Evolutionary conservation across 1,284 basidiomycete species (phyloP).

Genomic region (Butyriboletus regius): DNA sequence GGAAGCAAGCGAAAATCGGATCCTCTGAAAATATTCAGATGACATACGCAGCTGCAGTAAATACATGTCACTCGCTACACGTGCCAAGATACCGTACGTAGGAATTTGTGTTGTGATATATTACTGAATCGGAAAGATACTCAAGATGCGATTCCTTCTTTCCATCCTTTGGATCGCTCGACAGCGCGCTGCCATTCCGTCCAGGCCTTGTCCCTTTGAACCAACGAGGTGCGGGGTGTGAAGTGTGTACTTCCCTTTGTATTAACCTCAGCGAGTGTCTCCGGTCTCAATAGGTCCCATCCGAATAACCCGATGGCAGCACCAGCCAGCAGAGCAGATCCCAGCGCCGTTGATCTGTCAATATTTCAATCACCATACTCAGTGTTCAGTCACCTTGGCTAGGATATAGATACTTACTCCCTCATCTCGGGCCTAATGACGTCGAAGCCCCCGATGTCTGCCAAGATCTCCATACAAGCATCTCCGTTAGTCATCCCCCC

Average conservation of each 20-base stretch:
- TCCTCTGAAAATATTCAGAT: constrained; percentile 68
- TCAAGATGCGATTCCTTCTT: constrained; percentile 48
- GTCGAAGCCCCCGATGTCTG: constrained; percentile 86
- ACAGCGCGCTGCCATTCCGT: constrained; percentile 79
- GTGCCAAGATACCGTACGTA: not conserved
- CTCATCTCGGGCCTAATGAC: constrained; percentile 92
- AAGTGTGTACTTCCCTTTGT: constrained; percentile 75
- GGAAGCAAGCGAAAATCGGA: constrained; percentile 59
- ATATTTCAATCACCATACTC: constrained; percentile 1
- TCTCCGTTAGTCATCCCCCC: constrained; percentile 92
- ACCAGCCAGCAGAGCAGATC: constrained; percentile 93
- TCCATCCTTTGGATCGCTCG: constrained; percentile 74
- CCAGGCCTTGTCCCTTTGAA: constrained; percentile 58
- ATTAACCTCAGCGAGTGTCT: constrained; percentile 85
- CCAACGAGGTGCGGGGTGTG: constrained; percentile 50
- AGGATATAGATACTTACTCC: constrained; percentile 55
- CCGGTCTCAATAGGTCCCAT: constrained; percentile 85
- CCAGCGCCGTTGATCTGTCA: constrained; percentile 81
- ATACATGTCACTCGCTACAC: not conserved
- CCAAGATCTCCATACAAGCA: constrained; percentile 84
- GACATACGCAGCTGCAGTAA: constrained; percentile 16
- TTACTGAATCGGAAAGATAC: not conserved
- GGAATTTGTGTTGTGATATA: not conserved
- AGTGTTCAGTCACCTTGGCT: not conserved
- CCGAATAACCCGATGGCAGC: constrained; percentile 83